phyloP scores from a whole-genome alignment of 2,329 filamentous ascomycete species.

The Penicillium sp. region DNA sequence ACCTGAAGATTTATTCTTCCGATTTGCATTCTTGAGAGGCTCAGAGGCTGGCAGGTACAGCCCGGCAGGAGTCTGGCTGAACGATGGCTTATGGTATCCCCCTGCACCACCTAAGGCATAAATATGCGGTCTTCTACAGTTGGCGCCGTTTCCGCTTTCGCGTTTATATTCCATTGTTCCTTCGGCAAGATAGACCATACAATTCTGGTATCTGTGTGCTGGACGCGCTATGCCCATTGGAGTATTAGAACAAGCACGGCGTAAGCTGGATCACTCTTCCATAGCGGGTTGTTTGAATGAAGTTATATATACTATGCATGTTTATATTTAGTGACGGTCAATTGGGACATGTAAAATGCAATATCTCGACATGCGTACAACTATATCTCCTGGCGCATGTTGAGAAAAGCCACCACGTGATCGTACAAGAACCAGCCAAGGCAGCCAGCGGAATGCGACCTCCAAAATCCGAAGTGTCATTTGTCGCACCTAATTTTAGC shows the following conservation, averaged over 20 bases:
- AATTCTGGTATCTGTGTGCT: slow-evolving; percentile 18
- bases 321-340: neutral
- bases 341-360: neutral
- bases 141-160: neutral
- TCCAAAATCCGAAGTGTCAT: neutral
- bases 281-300: slow-evolving; percentile 12
- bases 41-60: slow-evolving; percentile 42
- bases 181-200: slow-evolving; percentile 15
- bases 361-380: neutral
- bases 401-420: slow-evolving; percentile 6
- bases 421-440: neutral
- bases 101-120: slow-evolving; percentile 29
- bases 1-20: slow-evolving; percentile 47
- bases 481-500: neutral
- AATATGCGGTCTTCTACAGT: neutral
- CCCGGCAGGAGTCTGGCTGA: slow-evolving; percentile 41
- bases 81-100: slow-evolving; percentile 38
- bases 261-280: slow-evolving; percentile 5
- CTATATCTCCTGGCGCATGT: neutral
- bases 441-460: neutral
- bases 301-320: slow-evolving; percentile 6
- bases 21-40: slow-evolving; percentile 48
- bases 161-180: neutral
- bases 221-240: slow-evolving; percentile 18
- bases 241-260: slow-evolving; percentile 6